These are phyloP conservation scores for Kwoniella newhampshirensis DNA, from an alignment of 768 basidiomycete genomes.

Conservation along the genomic window DNA sequence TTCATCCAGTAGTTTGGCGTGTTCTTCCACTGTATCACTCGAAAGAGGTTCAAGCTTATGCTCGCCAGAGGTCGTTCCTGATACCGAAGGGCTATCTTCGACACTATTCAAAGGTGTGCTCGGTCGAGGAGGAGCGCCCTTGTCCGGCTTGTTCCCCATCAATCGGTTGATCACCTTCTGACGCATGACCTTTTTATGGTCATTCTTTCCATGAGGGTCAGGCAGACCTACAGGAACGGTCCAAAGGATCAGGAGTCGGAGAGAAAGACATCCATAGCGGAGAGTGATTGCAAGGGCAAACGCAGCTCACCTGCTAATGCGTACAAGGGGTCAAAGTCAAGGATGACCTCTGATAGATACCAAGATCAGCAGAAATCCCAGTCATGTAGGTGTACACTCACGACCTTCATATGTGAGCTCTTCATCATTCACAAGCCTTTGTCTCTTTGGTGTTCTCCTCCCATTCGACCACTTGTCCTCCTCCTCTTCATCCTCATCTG, in stretches of 20 bases:
- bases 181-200: not conserved
- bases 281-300: not conserved
- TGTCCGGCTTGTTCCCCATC: not conserved
- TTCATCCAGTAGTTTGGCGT: not conserved
- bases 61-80: too few species aligned
- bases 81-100: too few species aligned
- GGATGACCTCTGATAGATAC: conserved; percentile 35
- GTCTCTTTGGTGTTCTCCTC: not conserved
- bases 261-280: not conserved
- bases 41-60: too few species aligned
- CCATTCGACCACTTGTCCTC: conserved; percentile 7
- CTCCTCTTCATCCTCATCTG: conserved; percentile 8
- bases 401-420: conserved; percentile 32
- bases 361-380: too few species aligned
- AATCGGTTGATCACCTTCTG: conserved; percentile 12
- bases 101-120: too few species aligned
- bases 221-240: conserved; percentile 7
- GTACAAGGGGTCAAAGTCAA: conserved; percentile 35
- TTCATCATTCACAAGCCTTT: conserved; percentile 5
- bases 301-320: conserved; percentile 23
- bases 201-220: conserved; percentile 7
- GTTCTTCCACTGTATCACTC: too few species aligned
- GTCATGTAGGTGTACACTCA: conserved; percentile 30
- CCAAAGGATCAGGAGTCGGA: not conserved
- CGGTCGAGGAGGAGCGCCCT: too few species aligned